These are phyloP conservation scores for Westerdykella aurantiaca DNA, from an alignment of 2,329 filamentous ascomycete genomes.

Conservation along the genomic window DNA sequence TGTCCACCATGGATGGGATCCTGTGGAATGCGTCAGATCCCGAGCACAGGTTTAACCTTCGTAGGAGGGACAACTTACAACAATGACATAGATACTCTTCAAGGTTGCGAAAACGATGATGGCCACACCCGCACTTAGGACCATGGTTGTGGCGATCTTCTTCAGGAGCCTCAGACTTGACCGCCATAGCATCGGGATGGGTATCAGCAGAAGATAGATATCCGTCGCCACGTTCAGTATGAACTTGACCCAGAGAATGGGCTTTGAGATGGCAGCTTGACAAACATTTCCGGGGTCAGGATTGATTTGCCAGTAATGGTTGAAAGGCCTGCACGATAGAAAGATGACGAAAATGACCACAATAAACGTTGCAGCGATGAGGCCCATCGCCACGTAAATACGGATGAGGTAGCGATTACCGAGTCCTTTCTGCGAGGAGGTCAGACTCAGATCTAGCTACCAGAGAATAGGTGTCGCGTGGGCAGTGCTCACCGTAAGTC, in stretches of 20 bases:
- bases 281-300: slow-evolving; percentile 47
- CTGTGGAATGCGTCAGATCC: slow-evolving; percentile 1
- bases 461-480: neutral
- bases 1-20: slow-evolving; percentile 38
- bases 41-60: slow-evolving; percentile 1
- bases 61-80: slow-evolving; percentile 5
- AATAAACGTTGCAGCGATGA: slow-evolving; percentile 47
- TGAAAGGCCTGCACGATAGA: slow-evolving; percentile 65
- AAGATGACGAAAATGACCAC: slow-evolving; percentile 67
- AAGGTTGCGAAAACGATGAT: slow-evolving; percentile 53
- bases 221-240: slow-evolving; percentile 52
- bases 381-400: slow-evolving; percentile 45
- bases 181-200: slow-evolving; percentile 52
- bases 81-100: slow-evolving; percentile 49
- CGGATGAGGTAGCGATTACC: slow-evolving; percentile 27
- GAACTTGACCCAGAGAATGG: slow-evolving; percentile 17
- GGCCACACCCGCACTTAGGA: slow-evolving; percentile 54
- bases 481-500: slow-evolving; percentile 42
- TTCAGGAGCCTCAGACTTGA: slow-evolving; percentile 45
- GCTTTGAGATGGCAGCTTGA: slow-evolving; percentile 4
- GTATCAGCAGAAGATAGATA: slow-evolving; percentile 53
- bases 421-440: slow-evolving; percentile 1
- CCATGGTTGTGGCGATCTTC: slow-evolving; percentile 49
- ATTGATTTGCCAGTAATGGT: slow-evolving; percentile 55
- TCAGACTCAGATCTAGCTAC: no score